Conservation (phyloP, 805 yeast species). For the Ogataea siamensis region DNA sequence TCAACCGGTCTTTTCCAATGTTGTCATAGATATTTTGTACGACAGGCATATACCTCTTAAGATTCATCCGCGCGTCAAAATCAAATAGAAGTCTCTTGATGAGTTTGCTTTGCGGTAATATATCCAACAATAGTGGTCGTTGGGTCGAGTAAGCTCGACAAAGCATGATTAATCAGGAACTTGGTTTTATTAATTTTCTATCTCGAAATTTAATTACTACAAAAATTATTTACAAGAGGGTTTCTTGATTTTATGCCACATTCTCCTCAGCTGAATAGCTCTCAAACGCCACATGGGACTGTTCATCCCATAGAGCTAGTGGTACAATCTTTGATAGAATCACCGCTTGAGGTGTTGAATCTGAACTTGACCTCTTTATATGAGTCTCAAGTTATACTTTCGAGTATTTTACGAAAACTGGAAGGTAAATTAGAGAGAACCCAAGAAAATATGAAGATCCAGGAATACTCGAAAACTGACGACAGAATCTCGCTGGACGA, state of each 20-base stretch:
- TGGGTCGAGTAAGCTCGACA: constrained; percentile 5
- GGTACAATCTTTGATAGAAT: constrained; percentile 54
- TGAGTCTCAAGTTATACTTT: constrained; percentile 54
- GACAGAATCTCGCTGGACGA: constrained; percentile 12
- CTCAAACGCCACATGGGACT: constrained; percentile 22
- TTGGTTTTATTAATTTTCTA: no score
- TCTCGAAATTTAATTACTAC: background rate
- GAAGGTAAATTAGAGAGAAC: constrained; percentile 33
- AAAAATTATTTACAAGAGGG: no score
- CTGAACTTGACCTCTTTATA: constrained; percentile 50
- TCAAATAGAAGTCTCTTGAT: constrained; percentile 65
- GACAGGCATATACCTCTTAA: constrained; percentile 52
- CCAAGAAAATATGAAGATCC: constrained; percentile 11
- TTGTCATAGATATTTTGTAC: constrained; percentile 49
- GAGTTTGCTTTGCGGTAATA: constrained; percentile 58
- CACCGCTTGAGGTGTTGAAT: constrained; percentile 50
- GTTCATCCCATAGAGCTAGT: constrained; percentile 60
- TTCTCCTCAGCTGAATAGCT: constrained; percentile 1
- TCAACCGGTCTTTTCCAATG: constrained; percentile 36
- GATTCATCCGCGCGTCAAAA: constrained; percentile 56
- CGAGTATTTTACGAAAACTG: constrained; percentile 45
- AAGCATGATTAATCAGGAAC: constrained; percentile 1
- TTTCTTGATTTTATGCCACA: background rate
- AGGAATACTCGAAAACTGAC: constrained; percentile 5
- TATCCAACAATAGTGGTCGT: constrained; percentile 41